Base-by-base conservation (phyloP, 305 asterid genomes). In the Fraxinus floribunda region DNA sequence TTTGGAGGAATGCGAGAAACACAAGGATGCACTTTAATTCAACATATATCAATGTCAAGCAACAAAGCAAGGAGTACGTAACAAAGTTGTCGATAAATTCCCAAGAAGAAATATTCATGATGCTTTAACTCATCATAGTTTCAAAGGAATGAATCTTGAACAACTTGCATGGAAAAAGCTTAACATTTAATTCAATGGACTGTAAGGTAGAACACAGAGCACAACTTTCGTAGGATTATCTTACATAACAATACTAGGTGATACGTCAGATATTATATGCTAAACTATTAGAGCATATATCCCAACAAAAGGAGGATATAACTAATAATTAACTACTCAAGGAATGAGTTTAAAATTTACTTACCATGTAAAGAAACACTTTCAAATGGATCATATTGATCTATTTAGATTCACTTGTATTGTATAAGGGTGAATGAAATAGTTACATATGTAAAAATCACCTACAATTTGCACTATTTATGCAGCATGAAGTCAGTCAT, bases 401-500 rank as follows among this genome's bases (percentile, higher is more conserved):
- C 75, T 68, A 29, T 68, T 68, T 68, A 24, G 18, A 29, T 29
- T 4, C 38, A 24, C 75, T 68, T 26, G 36, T 64, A 22, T 66
- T 66, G 74, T 24, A 66, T 24, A 55, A 26, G 35, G n/a, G 35
- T 66, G 13, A 66, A 66, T 66, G 34, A 76, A 18, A 70, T 16
- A 9, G 30, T 20, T 30, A 24, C 8, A 64, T 13, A 60, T 49
- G 80, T 73, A 29, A 57, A 13, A 7, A 57, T 36, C 70, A 81
- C 72, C 81, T 66, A 80, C 24, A 78, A 32, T 78, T 26, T 82
- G 35, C 83, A 57, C 75, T 76, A 30, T 64, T 41, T 62, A 49
- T 35, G 26, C 90, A 91, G 95, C 81, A 89, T 91, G 93, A 84
- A 82, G 81, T 85, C 93, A 7, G 81, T 93, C 79, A 81, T 86